Evolutionary conservation across 2,329 filamentous ascomycete genomes (phyloP).

Genomic region (Zarea fungicola): DNA sequence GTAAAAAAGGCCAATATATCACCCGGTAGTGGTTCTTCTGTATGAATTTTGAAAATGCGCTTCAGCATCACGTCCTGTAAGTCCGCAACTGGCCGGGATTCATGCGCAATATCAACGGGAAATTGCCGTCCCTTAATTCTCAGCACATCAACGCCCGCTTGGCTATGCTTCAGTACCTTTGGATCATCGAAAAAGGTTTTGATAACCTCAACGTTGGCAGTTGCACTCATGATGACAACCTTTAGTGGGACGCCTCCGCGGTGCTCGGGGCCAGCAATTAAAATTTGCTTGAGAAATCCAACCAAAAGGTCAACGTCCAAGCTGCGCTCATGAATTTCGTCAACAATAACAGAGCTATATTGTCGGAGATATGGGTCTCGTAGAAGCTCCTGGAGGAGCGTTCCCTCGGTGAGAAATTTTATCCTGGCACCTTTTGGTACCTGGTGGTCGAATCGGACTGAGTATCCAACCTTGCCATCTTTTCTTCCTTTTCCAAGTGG

Average conservation of each 20-base stretch:
- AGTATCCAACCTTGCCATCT: conserved; percentile 71
- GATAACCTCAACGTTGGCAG: conserved; percentile 78
- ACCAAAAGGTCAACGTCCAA: conserved; percentile 89
- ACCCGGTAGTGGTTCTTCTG: conserved; percentile 83
- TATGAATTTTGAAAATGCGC: conserved; percentile 79
- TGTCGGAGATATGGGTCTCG: conserved; percentile 74
- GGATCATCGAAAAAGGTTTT: conserved; percentile 62
- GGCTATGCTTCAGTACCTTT: conserved; percentile 15
- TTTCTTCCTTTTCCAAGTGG: conserved; percentile 38
- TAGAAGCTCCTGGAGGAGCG: conserved; percentile 89
- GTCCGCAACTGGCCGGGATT: conserved; percentile 68
- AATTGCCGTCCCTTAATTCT: conserved; percentile 84
- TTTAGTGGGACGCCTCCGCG: conserved; percentile 73
- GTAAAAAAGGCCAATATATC: conserved; percentile 90
- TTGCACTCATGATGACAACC: conserved; percentile 95
- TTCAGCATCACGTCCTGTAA: conserved; percentile 78
- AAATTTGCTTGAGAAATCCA: conserved; percentile 78
- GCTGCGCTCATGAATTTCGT: conserved; percentile 95
- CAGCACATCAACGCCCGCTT: conserved; percentile 35
- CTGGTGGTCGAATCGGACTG: conserved; percentile 87
- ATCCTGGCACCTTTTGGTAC: conserved; percentile 77
- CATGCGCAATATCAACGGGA: conserved; percentile 73
- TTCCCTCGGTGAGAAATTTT: conserved; percentile 95
- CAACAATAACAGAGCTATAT: conserved; percentile 87
- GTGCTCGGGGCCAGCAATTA: conserved; percentile 56